Evolutionary conservation across 169 alveolate species (phyloP).

Genomic region (Toxoplasma gondii): DNA sequence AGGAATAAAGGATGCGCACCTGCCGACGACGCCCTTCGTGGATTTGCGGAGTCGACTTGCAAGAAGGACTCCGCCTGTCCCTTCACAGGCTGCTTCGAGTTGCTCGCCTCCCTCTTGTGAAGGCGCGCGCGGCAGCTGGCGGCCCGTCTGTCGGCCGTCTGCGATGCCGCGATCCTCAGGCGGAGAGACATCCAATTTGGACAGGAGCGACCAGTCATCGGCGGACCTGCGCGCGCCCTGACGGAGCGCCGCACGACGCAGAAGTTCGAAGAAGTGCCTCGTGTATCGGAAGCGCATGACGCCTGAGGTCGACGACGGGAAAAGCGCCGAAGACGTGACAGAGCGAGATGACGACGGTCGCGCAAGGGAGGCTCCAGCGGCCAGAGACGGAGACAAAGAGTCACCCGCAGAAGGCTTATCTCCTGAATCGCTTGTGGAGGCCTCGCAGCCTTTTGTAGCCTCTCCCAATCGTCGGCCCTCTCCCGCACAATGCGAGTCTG

Average conservation of each 20-base stretch:
- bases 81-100: background rate
- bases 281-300: constrained; percentile 18
- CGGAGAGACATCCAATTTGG: no score
- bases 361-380: no score
- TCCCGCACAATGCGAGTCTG: background rate
- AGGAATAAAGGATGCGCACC: background rate
- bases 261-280: background rate
- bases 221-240: background rate
- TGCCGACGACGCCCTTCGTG: background rate
- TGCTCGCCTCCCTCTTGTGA: no score
- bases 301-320: background rate
- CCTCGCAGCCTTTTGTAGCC: background rate
- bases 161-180: no score
- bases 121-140: no score
- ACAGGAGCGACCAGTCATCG: no score
- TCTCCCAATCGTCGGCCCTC: background rate
- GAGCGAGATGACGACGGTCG: background rate
- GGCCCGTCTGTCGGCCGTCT: no score
- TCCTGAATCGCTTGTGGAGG: background rate
- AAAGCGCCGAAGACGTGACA: background rate
- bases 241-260: background rate
- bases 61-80: background rate
- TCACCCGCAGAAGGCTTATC: background rate
- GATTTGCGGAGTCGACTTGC: background rate
- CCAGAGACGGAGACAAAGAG: background rate